A percentile compares a stretch with the other conserved stretches of the same genome.
phyloP scores from a whole-genome alignment of 2,329 filamentous ascomycete genomes.

The Pleoardoris graminearum region DNA sequence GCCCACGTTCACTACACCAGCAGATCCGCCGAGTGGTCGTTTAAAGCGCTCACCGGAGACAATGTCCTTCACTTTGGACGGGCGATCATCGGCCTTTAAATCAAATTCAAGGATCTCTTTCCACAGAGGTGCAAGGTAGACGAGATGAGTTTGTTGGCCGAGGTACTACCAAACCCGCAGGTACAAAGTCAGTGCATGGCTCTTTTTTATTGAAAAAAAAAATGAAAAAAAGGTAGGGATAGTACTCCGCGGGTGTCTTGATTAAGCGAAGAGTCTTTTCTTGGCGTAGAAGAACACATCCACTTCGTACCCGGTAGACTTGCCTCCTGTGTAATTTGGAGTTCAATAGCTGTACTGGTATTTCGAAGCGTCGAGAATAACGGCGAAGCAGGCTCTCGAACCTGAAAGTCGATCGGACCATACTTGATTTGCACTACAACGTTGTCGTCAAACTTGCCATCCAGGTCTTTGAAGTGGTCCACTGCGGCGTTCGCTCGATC shows the following conservation, averaged over 20 bases:
- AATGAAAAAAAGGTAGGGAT: too few species aligned
- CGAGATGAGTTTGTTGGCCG: conserved; percentile 69
- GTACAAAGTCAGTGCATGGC: too few species aligned
- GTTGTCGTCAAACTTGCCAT: conserved; percentile 69
- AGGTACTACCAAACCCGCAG: too few species aligned
- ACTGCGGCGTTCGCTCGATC: conserved; percentile 73
- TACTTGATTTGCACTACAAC: conserved; percentile 75
- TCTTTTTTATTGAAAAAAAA: too few species aligned
- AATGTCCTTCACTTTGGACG: conserved; percentile 63
- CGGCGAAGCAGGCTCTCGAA: conserved; percentile 68
- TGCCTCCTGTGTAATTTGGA: conserved; percentile 71
- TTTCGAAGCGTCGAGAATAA: conserved; percentile 60
- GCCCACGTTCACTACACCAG: conserved; percentile 69
- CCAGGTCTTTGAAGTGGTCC: conserved; percentile 66
- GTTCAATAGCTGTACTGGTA: conserved; percentile 61
- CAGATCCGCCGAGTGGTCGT: conserved; percentile 62
- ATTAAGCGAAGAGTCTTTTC: too few species aligned
- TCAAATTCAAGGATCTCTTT: conserved; percentile 70
- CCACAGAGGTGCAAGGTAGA: conserved; percentile 71
- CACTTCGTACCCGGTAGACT: too few species aligned
- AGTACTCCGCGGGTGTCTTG: too few species aligned
- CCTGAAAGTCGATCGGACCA: conserved; percentile 74
- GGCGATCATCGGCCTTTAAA: conserved; percentile 60
- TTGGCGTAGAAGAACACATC: too few species aligned
- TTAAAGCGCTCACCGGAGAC: conserved; percentile 63